Conservation (phyloP, 805 yeast genomes). For the Wickerhamomyces silvicola region DNA sequence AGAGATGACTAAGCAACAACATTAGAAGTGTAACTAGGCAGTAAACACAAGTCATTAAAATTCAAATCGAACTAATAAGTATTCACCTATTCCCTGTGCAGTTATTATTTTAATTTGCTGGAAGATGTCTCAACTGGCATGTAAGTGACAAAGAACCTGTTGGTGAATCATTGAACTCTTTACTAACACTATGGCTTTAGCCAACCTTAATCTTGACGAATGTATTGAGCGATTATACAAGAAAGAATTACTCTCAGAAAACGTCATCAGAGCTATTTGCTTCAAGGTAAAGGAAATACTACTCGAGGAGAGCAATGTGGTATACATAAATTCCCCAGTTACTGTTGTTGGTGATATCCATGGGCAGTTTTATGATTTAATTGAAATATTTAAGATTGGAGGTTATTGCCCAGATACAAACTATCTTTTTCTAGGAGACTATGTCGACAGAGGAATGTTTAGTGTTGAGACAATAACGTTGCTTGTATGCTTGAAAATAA, state of each 20-base stretch:
- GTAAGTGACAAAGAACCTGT: background rate
- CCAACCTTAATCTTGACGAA: constrained; percentile 47
- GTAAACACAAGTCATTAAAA: too few relatives aligned
- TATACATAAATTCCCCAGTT: constrained; percentile 77
- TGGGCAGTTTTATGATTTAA: constrained; percentile 90
- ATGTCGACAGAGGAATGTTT: constrained; percentile 93
- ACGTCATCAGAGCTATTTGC: constrained; percentile 66
- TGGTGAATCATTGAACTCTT: background rate
- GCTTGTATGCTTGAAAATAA: constrained; percentile 71
- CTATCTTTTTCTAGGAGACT: constrained; percentile 89
- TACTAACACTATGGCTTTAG: constrained; percentile 3
- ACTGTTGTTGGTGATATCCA: constrained; percentile 97
- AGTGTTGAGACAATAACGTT: constrained; percentile 88
- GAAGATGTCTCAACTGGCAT: too few relatives aligned
- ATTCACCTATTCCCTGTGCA: too few relatives aligned
- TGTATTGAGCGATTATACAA: constrained; percentile 62
- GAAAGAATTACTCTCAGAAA: constrained; percentile 64
- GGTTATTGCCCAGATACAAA: constrained; percentile 92
- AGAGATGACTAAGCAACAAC: too few relatives aligned
- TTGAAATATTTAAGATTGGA: constrained; percentile 90
- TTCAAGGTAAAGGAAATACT: constrained; percentile 77
- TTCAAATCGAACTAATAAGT: too few relatives aligned
- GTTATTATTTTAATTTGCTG: too few relatives aligned
- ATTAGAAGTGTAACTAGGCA: too few relatives aligned
- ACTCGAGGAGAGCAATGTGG: constrained; percentile 78